Evolutionary conservation across 2,329 filamentous ascomycete genomes (phyloP).

Genomic region (Penicillium expansum): DNA sequence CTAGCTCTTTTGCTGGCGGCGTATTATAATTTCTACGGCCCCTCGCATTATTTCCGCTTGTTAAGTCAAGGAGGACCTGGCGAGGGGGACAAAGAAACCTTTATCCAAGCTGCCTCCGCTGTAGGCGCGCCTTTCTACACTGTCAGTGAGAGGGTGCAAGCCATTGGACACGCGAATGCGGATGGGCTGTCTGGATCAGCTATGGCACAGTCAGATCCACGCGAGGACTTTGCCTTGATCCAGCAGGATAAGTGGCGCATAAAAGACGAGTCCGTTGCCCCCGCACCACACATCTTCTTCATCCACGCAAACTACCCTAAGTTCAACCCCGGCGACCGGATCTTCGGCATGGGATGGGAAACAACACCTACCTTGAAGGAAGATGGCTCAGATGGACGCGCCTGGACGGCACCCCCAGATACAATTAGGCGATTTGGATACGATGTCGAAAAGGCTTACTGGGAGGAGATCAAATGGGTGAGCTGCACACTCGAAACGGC

Average conservation of each 20-base stretch:
- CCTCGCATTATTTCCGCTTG: constrained; percentile 39
- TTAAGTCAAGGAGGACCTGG: constrained; percentile 40
- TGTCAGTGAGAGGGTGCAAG: constrained; percentile 37
- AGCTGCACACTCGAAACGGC: constrained; percentile 37
- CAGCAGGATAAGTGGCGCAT: constrained; percentile 35
- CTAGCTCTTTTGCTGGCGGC: constrained; percentile 36
- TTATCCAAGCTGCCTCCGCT: constrained; percentile 36
- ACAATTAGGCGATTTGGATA: constrained; percentile 38
- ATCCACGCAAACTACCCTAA: constrained; percentile 45
- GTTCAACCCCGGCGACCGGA: constrained; percentile 40
- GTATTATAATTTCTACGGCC: constrained; percentile 40
- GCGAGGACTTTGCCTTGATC: constrained; percentile 36
- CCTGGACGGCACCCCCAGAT: constrained; percentile 37
- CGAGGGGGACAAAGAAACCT: constrained; percentile 43
- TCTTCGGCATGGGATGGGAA: constrained; percentile 41
- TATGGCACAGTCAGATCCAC: constrained; percentile 40
- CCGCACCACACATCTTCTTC: constrained; percentile 38
- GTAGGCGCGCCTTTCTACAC: constrained; percentile 36
- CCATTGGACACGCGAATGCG: constrained; percentile 33
- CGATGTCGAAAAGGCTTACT: constrained; percentile 40
- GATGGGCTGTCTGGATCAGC: constrained; percentile 35
- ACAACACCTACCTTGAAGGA: constrained; percentile 37
- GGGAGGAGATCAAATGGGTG: constrained; percentile 43
- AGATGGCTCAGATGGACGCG: constrained; percentile 37
- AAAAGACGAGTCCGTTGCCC: constrained; percentile 31